These are phyloP conservation scores for Salix dunnii DNA, from an alignment of 345 rosid species.

Conservation along the genomic window DNA sequence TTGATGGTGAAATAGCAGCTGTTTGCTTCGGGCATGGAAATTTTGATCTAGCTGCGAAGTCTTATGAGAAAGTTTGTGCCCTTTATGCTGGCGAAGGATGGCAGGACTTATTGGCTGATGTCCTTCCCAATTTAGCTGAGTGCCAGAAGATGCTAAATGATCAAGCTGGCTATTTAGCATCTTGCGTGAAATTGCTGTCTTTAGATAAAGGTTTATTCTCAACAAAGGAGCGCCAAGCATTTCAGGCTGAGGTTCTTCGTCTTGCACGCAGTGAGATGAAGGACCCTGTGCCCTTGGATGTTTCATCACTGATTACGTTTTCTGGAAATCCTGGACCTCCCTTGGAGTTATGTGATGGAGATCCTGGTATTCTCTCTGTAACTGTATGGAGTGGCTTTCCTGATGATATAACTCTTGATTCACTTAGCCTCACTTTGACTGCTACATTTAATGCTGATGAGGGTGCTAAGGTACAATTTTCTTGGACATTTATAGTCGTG, in stretches of 20 bases:
- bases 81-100: slow-evolving; percentile 96
- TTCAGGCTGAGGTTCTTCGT: slow-evolving; percentile 83
- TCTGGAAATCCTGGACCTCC: slow-evolving; percentile 91
- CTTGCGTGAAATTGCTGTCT: slow-evolving; percentile 87
- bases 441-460: slow-evolving; percentile 84
- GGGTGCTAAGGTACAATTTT: slow-evolving; percentile 70
- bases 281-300: slow-evolving; percentile 91
- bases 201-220: slow-evolving; percentile 80
- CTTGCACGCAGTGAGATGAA: slow-evolving; percentile 93
- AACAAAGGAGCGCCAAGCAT: slow-evolving; percentile 82
- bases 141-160: slow-evolving; percentile 91
- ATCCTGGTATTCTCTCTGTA: slow-evolving; percentile 81
- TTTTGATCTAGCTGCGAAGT: slow-evolving; percentile 92
- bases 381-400: slow-evolving; percentile 98
- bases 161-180: slow-evolving; percentile 90
- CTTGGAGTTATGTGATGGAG: slow-evolving; percentile 88
- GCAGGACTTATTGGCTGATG: slow-evolving; percentile 94
- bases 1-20: slow-evolving; percentile 97
- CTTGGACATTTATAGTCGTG: not conserved
- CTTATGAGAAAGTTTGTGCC: slow-evolving; percentile 95
- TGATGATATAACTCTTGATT: slow-evolving; percentile 90
- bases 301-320: slow-evolving; percentile 85
- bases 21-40: slow-evolving; percentile 84
- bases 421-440: slow-evolving; percentile 80
- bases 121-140: slow-evolving; percentile 88